Base-by-base conservation (phyloP, 306 rosid species). In the Cucumis melo region DNA sequence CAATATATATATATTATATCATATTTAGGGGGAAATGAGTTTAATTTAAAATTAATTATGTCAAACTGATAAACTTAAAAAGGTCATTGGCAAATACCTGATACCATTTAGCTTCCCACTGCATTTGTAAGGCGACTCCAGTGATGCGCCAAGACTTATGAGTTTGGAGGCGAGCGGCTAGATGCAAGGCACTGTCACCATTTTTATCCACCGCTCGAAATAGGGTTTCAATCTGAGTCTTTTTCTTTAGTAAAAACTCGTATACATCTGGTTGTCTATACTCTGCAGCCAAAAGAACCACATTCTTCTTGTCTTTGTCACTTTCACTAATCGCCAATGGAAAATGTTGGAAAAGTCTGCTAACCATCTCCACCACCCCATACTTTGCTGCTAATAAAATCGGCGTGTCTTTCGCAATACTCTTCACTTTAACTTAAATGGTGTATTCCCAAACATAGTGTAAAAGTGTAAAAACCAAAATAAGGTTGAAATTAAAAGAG, bases 41-140 rank as follows among this genome's bases (percentile, higher is more conserved):
- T 7, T 38, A 38, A 7, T 38, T 38, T 38, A 38, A 38, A 38
- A 38, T 5, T 36, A 36, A 1, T 36, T 36, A 36, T 3, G 6
- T 36, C 2, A 36, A 36, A 36, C 39, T 36, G 0, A 38, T 38
- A 5, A 1, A 7, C 0, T 38, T 32, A 3, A 38, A 42, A 42
- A 10, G 48, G 48, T 42, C 10, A 42, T 42, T 8, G 12, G 2
- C 1, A 42, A 23, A 24, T 62, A 62, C 92, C 84, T 79, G 51
- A 60, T 78, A 86, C 95, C 95, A 88, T 66, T 88, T 90, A 77
- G 80, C 62, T 82, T 90, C 92, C 88, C 91, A 87, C 42, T 88
- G 89, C 90, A 90, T 87, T 77, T 87, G 94, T 57, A 89, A 48
- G 0, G 90, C 88, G 2, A 79, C 84, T 0, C 91, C 92, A 0